Evolutionary conservation across 306 rosid genomes (phyloP).

Genomic region (Cucumis hystrix): DNA sequence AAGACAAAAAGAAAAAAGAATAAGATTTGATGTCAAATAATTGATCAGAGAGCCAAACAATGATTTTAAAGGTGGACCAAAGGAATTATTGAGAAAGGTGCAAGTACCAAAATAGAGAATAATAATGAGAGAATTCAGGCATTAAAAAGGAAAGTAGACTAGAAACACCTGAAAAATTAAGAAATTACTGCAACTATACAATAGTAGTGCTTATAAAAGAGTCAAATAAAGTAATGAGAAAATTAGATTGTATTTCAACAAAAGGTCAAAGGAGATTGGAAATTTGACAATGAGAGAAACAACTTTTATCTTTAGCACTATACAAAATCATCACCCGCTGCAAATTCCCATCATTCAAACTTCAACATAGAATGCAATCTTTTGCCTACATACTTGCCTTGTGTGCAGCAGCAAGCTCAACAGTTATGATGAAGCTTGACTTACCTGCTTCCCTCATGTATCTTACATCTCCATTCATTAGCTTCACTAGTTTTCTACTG

Average conservation of each 20-base stretch:
- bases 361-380: neutral
- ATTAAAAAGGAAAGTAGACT: neutral
- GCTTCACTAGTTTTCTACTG: constrained; percentile 71
- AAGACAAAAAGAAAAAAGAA: too few relatives aligned
- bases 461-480: constrained; percentile 79
- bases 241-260: neutral
- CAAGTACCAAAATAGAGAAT: neutral
- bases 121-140: neutral
- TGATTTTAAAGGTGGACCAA: neutral
- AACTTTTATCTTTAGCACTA: neutral
- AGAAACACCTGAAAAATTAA: neutral
- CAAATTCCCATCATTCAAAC: neutral
- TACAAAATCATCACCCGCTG: neutral
- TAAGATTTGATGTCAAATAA: neutral
- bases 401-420: constrained; percentile 45
- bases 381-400: neutral
- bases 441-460: constrained; percentile 74
- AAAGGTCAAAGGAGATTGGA: neutral
- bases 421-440: constrained; percentile 59
- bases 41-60: neutral
- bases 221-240: neutral
- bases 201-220: neutral
- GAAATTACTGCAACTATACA: neutral
- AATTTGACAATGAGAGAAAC: neutral
- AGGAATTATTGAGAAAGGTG: neutral